phyloP scores from a whole-genome alignment of 2,329 filamentous ascomycete species.

The Gyromitra esculenta region DNA sequence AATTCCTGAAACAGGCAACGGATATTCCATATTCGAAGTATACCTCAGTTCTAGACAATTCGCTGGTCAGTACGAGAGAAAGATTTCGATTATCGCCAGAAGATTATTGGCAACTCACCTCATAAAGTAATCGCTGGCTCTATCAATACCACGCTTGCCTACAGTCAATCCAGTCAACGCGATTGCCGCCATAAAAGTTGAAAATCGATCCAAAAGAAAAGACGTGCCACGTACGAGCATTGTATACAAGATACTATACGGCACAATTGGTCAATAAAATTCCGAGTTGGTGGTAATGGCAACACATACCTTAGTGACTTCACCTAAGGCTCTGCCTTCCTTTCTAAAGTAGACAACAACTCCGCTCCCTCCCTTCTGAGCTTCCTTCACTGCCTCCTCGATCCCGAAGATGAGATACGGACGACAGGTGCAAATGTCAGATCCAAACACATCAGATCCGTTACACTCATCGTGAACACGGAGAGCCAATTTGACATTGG shows the following conservation, averaged over 20 bases:
- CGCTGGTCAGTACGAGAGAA: constrained; percentile 25
- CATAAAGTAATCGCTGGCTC: constrained; percentile 92
- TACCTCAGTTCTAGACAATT: constrained; percentile 54
- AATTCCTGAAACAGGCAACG: constrained; percentile 19
- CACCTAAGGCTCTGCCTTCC: constrained; percentile 90
- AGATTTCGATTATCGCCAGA: constrained; percentile 6
- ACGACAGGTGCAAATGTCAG: constrained; percentile 95
- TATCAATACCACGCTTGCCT: constrained; percentile 77
- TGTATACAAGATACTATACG: constrained; percentile 70
- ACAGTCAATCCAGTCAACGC: constrained; percentile 28
- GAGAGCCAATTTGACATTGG: constrained; percentile 80
- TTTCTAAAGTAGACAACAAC: constrained; percentile 99
- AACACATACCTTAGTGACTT: constrained; percentile 82
- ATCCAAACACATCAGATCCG: constrained; percentile 96
- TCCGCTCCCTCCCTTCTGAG: constrained; percentile 89
- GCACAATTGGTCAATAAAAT: constrained; percentile 17
- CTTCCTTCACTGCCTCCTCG: constrained; percentile 96
- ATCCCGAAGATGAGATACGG: constrained; percentile 97
- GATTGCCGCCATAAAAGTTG: constrained; percentile 29
- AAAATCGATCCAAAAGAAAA: constrained; percentile 30
- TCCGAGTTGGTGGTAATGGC: constrained; percentile 62
- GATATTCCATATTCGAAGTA: constrained; percentile 30
- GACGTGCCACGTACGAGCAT: constrained; percentile 66
- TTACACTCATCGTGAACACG: constrained; percentile 92
- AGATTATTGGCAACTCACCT: constrained; percentile 61